phyloP scores from a whole-genome alignment of 2,329 filamentous ascomycete species.

The Fusarium sp. region DNA sequence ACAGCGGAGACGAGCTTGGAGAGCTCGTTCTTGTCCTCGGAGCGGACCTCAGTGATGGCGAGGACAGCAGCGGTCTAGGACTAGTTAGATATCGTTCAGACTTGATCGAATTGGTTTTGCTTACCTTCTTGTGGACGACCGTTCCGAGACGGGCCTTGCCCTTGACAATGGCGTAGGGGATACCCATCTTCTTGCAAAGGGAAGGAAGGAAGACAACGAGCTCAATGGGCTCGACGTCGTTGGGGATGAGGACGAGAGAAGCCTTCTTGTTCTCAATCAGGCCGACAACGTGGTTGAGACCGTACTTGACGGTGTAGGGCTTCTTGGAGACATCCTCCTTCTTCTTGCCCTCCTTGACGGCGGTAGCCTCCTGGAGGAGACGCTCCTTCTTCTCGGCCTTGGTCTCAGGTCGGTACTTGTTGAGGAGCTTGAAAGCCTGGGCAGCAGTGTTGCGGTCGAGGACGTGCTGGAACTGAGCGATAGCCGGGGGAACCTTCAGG shows the following conservation, averaged over 20 bases:
- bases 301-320: slow-evolving; percentile 99
- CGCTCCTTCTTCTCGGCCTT: slow-evolving; percentile 99
- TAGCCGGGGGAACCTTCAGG: slow-evolving; percentile 96
- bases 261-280: slow-evolving; percentile 99
- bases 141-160: slow-evolving; percentile 99
- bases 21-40: slow-evolving; percentile 98
- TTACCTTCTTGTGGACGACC: slow-evolving; percentile 98
- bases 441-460: slow-evolving; percentile 97
- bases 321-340: slow-evolving; percentile 99
- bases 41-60: slow-evolving; percentile 94
- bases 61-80: slow-evolving; percentile 92
- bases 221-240: slow-evolving; percentile 99
- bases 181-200: slow-evolving; percentile 99
- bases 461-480: slow-evolving; percentile 97
- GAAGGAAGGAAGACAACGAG: slow-evolving; percentile 98
- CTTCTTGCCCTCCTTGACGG: slow-evolving; percentile 99
- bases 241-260: slow-evolving; percentile 95
- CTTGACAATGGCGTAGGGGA: slow-evolving; percentile 99
- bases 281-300: slow-evolving; percentile 98
- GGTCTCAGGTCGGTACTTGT: slow-evolving; percentile 99
- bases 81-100: slow-evolving; percentile 44
- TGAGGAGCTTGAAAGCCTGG: slow-evolving; percentile 98
- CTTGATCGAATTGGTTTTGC: slow-evolving; percentile 19
- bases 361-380: slow-evolving; percentile 96
- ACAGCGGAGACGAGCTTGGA: slow-evolving; percentile 95